phyloP scores from a whole-genome alignment of 306 rosid species.

The Albizia julibrissin region DNA sequence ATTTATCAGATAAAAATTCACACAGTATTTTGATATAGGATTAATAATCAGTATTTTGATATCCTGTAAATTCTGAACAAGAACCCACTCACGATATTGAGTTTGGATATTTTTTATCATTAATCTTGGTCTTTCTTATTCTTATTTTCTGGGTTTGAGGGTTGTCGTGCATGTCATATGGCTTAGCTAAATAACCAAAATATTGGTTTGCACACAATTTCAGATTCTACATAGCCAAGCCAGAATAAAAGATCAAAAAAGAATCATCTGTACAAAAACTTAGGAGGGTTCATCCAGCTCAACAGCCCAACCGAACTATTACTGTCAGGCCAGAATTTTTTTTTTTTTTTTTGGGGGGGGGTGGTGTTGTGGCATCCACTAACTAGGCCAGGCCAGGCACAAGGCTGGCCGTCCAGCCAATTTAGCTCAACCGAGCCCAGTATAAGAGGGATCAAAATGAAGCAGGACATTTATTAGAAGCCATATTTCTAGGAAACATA shows the following conservation, averaged over 20 bases:
- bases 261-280: background rate
- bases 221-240: background rate
- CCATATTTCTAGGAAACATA: background rate
- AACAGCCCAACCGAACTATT: background rate
- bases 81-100: background rate
- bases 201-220: background rate
- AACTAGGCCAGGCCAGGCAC: background rate
- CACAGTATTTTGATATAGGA: background rate
- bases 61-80: conserved; percentile 26
- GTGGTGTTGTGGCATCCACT: background rate
- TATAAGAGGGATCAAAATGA: background rate
- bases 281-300: background rate
- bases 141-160: background rate
- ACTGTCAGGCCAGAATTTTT: background rate
- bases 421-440: background rate
- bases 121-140: background rate
- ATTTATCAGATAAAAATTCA: conserved; percentile 2
- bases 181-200: conserved; percentile 10
- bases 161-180: background rate
- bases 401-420: background rate
- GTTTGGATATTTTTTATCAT: background rate
- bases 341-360: too few species aligned
- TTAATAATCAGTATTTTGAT: background rate
- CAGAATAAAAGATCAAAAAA: background rate
- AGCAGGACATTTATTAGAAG: background rate